Base-by-base conservation (phyloP, 805 yeast species). In the Candida sphagnicola region DNA sequence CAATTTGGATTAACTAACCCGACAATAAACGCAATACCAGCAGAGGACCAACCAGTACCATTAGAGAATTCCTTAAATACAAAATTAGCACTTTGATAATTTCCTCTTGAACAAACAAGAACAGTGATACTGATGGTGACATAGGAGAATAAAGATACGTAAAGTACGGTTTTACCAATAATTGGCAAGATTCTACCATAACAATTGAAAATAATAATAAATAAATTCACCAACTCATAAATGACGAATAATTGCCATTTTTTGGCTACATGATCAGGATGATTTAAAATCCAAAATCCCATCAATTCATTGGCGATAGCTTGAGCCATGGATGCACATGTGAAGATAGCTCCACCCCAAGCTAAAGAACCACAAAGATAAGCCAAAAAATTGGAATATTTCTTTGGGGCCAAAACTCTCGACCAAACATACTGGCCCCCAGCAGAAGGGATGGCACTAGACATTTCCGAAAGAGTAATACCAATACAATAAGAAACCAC, bases 351-450 rank as follows among this genome's bases (percentile, higher is more conserved):
- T 16, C 73, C 72, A n/a, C 65, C 67, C 68, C 69, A 67, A 1
- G 67, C 63, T 40, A 67, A 54, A 3, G 65, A 53, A 4, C 72
- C 73, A 42, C 69, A 62, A 37, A 62, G 46, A 46, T 62, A 67
- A 5, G 70, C 67, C 46, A 58, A 55, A 39, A 67, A 62, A 10
- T 61, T 46, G 10, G 68, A 56, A 50, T 64, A 54, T 43, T 57
- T 62, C 35, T 57, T 50, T 2, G 72, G 72, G 13, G 71, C 62
- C 39, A 67, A 53, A 4, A 57, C 65, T 28, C 67, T 49, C 5
- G 71, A 58, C 72, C 72, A 67, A 35, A 60, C 65, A 44, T 67
- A 65, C 50, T 65, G 73, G 40, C 71, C 72, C 2, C 72, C 72
- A 17, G 71, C 70, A 11, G 63, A 56, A 3, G 70, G 70, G 37